A percentile compares a stretch with the other conserved stretches of the same genome.
These are phyloP conservation scores for Wickerhamiella dianesei DNA, from an alignment of 805 yeast species.

Conservation along the genomic window DNA sequence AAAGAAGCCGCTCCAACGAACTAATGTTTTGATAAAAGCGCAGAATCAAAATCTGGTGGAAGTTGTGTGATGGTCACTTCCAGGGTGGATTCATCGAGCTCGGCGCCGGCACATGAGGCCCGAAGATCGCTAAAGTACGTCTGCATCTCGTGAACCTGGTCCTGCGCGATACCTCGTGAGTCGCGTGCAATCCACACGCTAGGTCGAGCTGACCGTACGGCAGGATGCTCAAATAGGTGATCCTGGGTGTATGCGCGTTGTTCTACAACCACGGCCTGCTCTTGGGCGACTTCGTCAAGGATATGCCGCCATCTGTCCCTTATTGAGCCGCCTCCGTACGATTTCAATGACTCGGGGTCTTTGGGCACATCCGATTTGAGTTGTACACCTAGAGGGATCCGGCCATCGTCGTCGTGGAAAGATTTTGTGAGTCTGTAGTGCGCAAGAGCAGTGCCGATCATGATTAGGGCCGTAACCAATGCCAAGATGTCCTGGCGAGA, in stretches of 20 bases:
- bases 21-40: too few species aligned
- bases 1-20: too few species aligned
- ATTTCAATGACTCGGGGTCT: constrained; percentile 1
- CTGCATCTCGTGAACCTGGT: constrained; percentile 23
- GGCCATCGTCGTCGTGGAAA: constrained; percentile 27
- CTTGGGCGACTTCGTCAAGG: constrained; percentile 6
- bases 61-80: constrained; percentile 15
- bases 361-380: background rate
- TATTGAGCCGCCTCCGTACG: constrained; percentile 5
- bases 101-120: constrained; percentile 22
- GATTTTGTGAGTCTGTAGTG: constrained; percentile 40
- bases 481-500: constrained; percentile 42
- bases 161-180: constrained; percentile 26
- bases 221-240: constrained; percentile 25
- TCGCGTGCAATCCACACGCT: constrained; percentile 36
- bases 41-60: constrained; percentile 20
- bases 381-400: constrained; percentile 26
- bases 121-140: constrained; percentile 17
- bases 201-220: constrained; percentile 21
- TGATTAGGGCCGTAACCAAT: constrained; percentile 37
- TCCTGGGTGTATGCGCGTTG: constrained; percentile 16
- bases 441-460: constrained; percentile 41
- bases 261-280: background rate
- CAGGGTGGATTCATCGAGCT: constrained; percentile 14
- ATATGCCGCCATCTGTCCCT: constrained; percentile 15